Evolutionary conservation across 768 basidiomycete species (phyloP), one percentile per base, ranked within the genome.

Genomic region (Leccinum truebloodii): DNA sequence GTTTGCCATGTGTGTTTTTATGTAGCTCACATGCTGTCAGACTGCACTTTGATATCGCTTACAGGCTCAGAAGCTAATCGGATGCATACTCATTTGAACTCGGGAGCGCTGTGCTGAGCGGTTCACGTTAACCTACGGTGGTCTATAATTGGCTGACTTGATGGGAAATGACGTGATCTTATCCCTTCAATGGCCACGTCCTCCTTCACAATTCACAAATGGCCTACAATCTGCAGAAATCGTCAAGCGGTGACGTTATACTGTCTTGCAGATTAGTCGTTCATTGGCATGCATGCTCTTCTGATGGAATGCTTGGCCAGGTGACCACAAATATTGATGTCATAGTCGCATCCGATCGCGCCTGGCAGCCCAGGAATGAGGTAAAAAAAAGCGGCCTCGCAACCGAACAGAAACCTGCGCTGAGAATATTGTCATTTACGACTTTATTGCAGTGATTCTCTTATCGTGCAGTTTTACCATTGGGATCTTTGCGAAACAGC

Each of bases 371-470:
- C 44, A 8, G 20, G 52, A 6, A 49, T 64, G 63, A 64, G 54
- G 62, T 64, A 64, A 64, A 54, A 35, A 41, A 56, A 39, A 6
- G 48, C 22, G 14, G 5, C 9, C 49, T 50, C 24, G 49, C 49
- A 7, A 22, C 48, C 48, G 48, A 49, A 49, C 48, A 49, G 48
- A 49, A 49, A 24, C 3, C 6, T n/a, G 48, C 13, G 48, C 22
- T 50, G 41, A 44, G n/a, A 18, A n/a, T 44, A 44, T 9, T 20
- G 10, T 10, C 9, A 18, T 41, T 41, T 44, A 41, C 39, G 18
- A 41, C 39, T 44, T n/a, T 12, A n/a, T n/a, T 44, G 41, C n/a
- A n/a, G 10, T 44, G 4, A 44, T 44, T 44, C 41, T 44, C n/a
- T n/a, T 8, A 10, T 41, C 18, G 39, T 35, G 35, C 35, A 35